Evolutionary conservation across 176 grass and related monocot species (phyloP).

Genomic region (Tillandsia fasciculata): DNA sequence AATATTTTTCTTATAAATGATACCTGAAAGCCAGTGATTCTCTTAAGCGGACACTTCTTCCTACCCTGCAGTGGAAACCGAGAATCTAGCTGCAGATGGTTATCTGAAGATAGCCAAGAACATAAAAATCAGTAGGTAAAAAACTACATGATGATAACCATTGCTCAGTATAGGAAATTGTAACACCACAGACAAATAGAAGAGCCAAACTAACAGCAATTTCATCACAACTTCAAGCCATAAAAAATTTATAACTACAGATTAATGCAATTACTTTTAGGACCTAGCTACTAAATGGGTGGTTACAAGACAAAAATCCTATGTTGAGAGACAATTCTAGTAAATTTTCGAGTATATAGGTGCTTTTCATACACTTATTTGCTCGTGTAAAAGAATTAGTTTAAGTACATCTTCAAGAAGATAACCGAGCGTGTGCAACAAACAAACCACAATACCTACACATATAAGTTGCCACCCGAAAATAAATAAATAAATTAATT

Average conservation of each 20-base stretch:
- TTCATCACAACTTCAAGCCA: not conserved
- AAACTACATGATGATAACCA: not conserved
- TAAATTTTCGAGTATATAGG: no score
- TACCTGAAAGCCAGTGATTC: slow-evolving; percentile 92
- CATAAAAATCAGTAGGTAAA: not conserved
- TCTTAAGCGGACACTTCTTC: slow-evolving; percentile 82
- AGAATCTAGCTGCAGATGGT: slow-evolving; percentile 54
- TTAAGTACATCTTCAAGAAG: no score
- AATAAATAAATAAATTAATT: not conserved
- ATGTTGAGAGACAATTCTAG: no score
- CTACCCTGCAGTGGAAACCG: slow-evolving; percentile 63
- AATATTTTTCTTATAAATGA: not conserved
- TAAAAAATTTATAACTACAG: not conserved
- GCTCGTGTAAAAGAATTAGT: no score
- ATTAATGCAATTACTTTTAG: not conserved
- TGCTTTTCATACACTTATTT: no score
- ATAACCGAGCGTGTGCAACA: not conserved
- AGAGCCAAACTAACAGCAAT: not conserved
- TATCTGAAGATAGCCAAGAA: slow-evolving; percentile 31
- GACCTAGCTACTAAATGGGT: not conserved
- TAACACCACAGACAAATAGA: not conserved
- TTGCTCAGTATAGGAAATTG: not conserved
- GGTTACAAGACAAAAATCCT: no score
- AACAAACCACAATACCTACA: not conserved
- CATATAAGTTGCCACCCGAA: no score